Base-by-base conservation (phyloP, 495 filamentous ascomycete genomes). In the Aspergillus kassunensis region DNA sequence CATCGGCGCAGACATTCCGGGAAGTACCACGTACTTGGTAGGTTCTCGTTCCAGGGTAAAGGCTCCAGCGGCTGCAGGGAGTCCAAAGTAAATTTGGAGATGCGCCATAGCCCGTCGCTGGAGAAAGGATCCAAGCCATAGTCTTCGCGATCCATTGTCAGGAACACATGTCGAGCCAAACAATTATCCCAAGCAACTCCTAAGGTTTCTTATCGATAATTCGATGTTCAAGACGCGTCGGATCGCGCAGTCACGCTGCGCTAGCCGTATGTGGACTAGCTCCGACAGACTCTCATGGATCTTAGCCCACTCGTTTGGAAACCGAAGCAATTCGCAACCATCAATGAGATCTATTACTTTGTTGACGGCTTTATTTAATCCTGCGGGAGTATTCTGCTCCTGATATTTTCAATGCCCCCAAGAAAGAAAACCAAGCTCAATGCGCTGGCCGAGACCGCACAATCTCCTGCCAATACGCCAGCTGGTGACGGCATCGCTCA, bases 101-200 rank as follows among this genome's bases (percentile, higher is more conserved):
- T 63, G 40, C 68, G 72, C 78, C 80, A 86, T 34, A 89, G 77
- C 56, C 85, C 80, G 19, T 85, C 85, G 46, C 90, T 83, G 11
- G 80, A 80, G 62, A 93, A 93, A 1, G 88, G 80, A 58, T 87
- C 71, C 11, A 76, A 74, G 23, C 57, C 53, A 40, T 82, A 73
- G 27, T 74, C 67, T 27, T 71, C 63, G 43, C 66, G 60, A 24
- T 77, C 72, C 77, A 82, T 76, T 44, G 53, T 59, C 58, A 57
- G 20, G 23, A 12, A 49, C 21, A 20, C 53, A 45, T 50, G 39
- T 46, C 18, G 15, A 40, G 31, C 15, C 21, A 10, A 49, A 39
- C 15, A 33, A 23, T 15, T 35, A 31, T 33, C 53, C 55, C 58
- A 13, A 56, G 53, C 21, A 55, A 45, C 43, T 33, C 12, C 18